phyloP scores from a whole-genome alignment of 1,139 yeast species.

The Saccharomycopsis hybrid region DNA sequence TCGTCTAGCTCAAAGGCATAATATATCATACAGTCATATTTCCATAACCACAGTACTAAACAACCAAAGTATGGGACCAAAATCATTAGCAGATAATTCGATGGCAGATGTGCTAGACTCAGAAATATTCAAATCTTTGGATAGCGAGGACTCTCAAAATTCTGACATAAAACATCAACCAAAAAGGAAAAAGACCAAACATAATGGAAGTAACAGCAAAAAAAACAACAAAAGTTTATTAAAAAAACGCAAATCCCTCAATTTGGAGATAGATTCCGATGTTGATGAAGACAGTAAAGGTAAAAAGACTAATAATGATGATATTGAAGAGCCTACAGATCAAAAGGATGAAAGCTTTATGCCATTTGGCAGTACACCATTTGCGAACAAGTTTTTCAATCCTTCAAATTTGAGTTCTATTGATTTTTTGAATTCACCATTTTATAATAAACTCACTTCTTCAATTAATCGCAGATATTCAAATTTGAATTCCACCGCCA shows the following conservation, averaged over 20 bases:
- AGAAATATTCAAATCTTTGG: slow-evolving; percentile 10
- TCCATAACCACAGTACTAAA: too few relatives aligned
- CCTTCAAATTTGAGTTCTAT: neutral
- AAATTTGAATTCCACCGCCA: slow-evolving; percentile 2
- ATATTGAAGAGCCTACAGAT: too few relatives aligned
- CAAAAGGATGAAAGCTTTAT: neutral
- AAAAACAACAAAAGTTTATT: neutral
- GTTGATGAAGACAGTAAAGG: neutral
- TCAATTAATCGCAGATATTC: slow-evolving; percentile 8
- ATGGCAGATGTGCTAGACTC: slow-evolving; percentile 15
- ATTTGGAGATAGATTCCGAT: neutral
- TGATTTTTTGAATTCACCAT: slow-evolving; percentile 13
- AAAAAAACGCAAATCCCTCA: neutral
- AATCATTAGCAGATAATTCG: slow-evolving; percentile 4
- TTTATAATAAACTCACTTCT: slow-evolving; percentile 11
- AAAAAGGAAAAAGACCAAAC: neutral
- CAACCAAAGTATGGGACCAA: too few relatives aligned
- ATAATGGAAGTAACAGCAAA: neutral
- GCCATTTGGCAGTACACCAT: slow-evolving; percentile 11
- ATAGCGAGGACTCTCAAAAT: neutral
- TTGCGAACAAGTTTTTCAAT: slow-evolving; percentile 13
- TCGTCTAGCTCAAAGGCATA: too few relatives aligned
- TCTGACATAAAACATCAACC: too few relatives aligned
- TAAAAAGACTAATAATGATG: too few relatives aligned
- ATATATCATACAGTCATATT: too few relatives aligned